Base-by-base conservation (phyloP, 176 grass and related monocot genomes). In the Cenchrus purpureus region DNA sequence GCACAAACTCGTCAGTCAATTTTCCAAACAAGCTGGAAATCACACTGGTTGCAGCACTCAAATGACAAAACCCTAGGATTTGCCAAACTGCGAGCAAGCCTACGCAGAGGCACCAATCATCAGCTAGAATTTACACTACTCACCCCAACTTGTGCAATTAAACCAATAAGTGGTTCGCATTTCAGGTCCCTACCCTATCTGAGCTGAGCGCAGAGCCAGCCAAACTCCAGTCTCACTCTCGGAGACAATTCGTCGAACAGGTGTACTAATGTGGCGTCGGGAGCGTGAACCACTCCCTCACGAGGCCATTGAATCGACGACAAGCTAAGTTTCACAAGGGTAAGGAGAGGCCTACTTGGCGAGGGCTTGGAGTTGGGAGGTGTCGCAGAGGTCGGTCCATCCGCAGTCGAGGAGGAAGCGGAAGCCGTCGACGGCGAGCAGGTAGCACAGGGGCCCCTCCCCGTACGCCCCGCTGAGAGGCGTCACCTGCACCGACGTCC, bases 331-430 rank as follows among this genome's bases (percentile, higher is more conserved):
- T 45, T 77, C 22, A 44, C 10, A 4, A 68, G 59, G 46, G 9
- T 7, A 55, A 32, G 19, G 5, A 45, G 57, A 17, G 28, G 63
- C 34, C 31, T 73, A 98, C 92, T 88, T 95, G 62, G 95, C 85
- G 37, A 98, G 95, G 43, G 95, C 93, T 52, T 90, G 85, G 86
- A 98, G 95, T n/a, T 91, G 89, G 68, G 89, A 84, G 43, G 80
- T 80, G 63, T 98, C 93, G 83, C 92, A 98, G 77, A 92, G 95
- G 77, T 95, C 93, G 80, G 87, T 98, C 95, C 95, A 98, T 76
- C 95, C 95, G 82, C 95, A 98, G 83, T 98, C 93, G 91, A 98
- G 90, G 59, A 98, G 87, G 79, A 98, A 89, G 74, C 89, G 94
- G 95, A 98, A 98, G 68, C 89, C 93, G 65, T 98, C 93, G 63